Evolutionary conservation across 2,329 filamentous ascomycete species (phyloP), one percentile per base, ranked within the genome.

Genomic region (Colletotrichum sp.): DNA sequence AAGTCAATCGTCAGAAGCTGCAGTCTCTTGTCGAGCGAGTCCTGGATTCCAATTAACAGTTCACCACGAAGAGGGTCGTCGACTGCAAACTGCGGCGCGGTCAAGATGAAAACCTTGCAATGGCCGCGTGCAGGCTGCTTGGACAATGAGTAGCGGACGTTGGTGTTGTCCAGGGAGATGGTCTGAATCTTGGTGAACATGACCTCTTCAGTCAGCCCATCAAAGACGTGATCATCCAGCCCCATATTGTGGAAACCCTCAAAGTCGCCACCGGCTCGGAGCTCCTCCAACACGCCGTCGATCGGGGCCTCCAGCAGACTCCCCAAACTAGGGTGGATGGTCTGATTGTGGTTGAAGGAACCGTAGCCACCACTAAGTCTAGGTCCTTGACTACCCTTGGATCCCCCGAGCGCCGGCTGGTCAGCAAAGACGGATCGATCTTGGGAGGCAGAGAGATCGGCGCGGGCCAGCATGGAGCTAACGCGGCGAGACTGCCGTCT

Each of bases 401-500:
- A 84, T 59, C 88, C 88, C 0, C 82, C 82, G 68, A 86, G 83
- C 13, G 82, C 84, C 10, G 85, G 84, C 82, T 90, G 91, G 65
- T 98, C 96, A 32, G 93, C 90, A 81, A 98, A 98, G n/a, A 93
- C 90, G 2, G 93, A 90, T 80, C 94, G 91, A 79, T 98, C 96
- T 78, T 96, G 94, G 18, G 94, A 97, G 12, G 95, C 93, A 1
- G 95, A 96, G 24, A 98, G 87, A 82, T 98, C 96, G 36, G 95
- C 94, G 80, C 96, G 91, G 18, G 96, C 96, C 69, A 98, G 88
- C 85, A 98, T 91, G 18, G 96, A 99, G 86, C 97, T 99, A 30
- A 99, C 94, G 67, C 97, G 92, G 59, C 97, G 92, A 21, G 92
- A 93, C 77, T 91, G 92, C 75, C 92, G 88, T 67, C 92, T 86